Conservation (phyloP, 2,329 filamentous ascomycete genomes). For the Tolypocladium amazonense region DNA sequence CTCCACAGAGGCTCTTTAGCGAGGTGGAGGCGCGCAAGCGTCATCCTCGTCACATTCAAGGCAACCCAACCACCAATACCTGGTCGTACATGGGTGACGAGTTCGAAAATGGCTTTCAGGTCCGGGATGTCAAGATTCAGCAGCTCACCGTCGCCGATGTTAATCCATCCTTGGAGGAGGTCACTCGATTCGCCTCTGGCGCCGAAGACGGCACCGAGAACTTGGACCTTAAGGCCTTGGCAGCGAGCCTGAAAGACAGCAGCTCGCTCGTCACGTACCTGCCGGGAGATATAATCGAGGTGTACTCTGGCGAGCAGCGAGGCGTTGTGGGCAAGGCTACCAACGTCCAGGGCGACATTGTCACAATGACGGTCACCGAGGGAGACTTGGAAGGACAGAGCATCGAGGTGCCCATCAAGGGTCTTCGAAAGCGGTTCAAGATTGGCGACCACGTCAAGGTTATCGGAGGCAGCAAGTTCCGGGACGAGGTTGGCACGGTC, state of each 20-base stretch:
- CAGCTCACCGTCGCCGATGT: slow-evolving; percentile 79
- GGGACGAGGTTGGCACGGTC: slow-evolving; percentile 94
- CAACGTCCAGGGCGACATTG: slow-evolving; percentile 83
- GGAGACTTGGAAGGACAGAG: slow-evolving; percentile 72
- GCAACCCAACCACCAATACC: slow-evolving; percentile 66
- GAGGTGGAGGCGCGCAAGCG: slow-evolving; percentile 87
- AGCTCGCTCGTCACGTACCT: slow-evolving; percentile 76
- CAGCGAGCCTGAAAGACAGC: slow-evolving; percentile 78
- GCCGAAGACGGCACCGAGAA: slow-evolving; percentile 90
- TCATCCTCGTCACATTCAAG: slow-evolving; percentile 51
- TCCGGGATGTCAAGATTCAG: slow-evolving; percentile 89
- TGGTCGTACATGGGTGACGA: slow-evolving; percentile 83
- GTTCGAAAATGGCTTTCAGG: slow-evolving; percentile 85
- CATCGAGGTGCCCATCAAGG: slow-evolving; percentile 88
- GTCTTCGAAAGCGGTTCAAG: slow-evolving; percentile 83
- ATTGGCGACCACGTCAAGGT: slow-evolving; percentile 98
- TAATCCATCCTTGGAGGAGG: slow-evolving; percentile 86
- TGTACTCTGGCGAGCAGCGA: slow-evolving; percentile 90
- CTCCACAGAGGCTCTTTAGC: slow-evolving; percentile 84
- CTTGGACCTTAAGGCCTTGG: slow-evolving; percentile 81
- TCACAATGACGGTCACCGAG: slow-evolving; percentile 75
- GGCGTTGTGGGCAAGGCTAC: slow-evolving; percentile 79
- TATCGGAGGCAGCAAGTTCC: slow-evolving; percentile 87
- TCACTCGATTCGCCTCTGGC: slow-evolving; percentile 84
- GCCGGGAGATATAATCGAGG: slow-evolving; percentile 90